phyloP scores from a whole-genome alignment of 768 basidiomycete genomes.

The Mycena capillaripes region DNA sequence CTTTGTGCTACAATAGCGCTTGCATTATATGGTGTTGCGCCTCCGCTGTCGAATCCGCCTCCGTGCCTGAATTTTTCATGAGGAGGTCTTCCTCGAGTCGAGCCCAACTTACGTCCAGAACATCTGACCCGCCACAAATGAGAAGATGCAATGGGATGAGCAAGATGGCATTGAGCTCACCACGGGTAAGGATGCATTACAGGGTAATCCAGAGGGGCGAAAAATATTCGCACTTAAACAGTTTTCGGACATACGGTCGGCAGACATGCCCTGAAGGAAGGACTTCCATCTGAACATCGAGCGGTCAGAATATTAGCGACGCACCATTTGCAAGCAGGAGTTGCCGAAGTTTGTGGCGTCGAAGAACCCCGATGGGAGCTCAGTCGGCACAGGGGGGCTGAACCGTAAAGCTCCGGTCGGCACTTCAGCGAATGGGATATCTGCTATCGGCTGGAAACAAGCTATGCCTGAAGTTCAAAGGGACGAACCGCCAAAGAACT shows the following conservation, averaged over 20 bases:
- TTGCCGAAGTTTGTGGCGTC: slow-evolving; percentile 63
- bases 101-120: slow-evolving; percentile 52
- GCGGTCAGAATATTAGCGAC: slow-evolving; percentile 21
- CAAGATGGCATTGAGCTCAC: slow-evolving; percentile 40
- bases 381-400: slow-evolving; percentile 59
- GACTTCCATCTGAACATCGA: no score
- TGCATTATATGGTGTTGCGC: slow-evolving; percentile 47
- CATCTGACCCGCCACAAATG: slow-evolving; percentile 39
- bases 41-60: slow-evolving; percentile 49
- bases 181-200: slow-evolving; percentile 52
- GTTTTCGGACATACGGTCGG: slow-evolving; percentile 64
- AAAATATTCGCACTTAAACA: slow-evolving; percentile 73
- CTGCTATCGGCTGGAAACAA: slow-evolving; percentile 38
- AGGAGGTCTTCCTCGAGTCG: slow-evolving; percentile 5
- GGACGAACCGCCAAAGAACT: slow-evolving; percentile 63
- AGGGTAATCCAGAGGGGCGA: slow-evolving; percentile 55
- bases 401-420: slow-evolving; percentile 64
- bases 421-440: slow-evolving; percentile 69
- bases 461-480: no score
- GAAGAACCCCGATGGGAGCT: slow-evolving; percentile 48
- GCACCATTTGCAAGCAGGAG: slow-evolving; percentile 64
- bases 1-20: slow-evolving; percentile 54
- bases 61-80: slow-evolving; percentile 45
- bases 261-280: slow-evolving; percentile 46
- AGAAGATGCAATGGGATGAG: neutral